Percentiles rank a stretch among this genome's conserved stretches.
These are phyloP conservation scores for Lippia alba DNA, from an alignment of 305 asterid species.

Conservation along the genomic window DNA sequence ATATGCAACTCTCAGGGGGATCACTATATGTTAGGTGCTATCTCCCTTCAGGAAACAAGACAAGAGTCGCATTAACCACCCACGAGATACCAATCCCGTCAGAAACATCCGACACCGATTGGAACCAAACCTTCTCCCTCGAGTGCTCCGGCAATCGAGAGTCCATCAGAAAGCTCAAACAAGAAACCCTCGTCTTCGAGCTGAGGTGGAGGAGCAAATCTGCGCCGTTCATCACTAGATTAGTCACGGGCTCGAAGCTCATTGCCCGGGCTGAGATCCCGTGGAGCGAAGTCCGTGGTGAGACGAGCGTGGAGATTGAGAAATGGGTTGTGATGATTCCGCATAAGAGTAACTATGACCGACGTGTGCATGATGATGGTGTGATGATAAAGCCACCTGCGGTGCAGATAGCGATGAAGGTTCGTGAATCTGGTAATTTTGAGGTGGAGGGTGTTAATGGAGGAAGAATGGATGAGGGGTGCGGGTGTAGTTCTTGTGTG, in stretches of 20 bases:
- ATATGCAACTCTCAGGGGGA: conserved; percentile 30
- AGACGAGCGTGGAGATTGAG: conserved; percentile 46
- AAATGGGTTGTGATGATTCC: conserved; percentile 52
- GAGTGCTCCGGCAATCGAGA: conserved; percentile 52
- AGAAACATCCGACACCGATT: conserved; percentile 35
- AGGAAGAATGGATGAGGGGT: conserved; percentile 25
- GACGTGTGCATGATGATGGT: not conserved
- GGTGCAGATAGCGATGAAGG: conserved; percentile 40
- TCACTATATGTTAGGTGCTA: conserved; percentile 64
- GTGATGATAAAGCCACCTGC: conserved; percentile 37
- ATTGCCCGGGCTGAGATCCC: conserved; percentile 65
- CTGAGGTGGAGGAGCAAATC: conserved; percentile 47
- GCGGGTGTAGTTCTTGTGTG: conserved; percentile 42
- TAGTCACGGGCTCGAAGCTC: conserved; percentile 39
- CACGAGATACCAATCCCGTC: conserved; percentile 52
- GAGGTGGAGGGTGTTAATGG: not conserved
- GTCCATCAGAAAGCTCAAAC: conserved; percentile 41
- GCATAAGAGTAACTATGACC: not conserved
- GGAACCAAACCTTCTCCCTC: conserved; percentile 59
- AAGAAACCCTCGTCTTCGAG: conserved; percentile 52
- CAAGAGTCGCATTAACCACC: conserved; percentile 50
- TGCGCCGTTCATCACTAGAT: conserved; percentile 44
- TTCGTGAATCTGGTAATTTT: conserved; percentile 28
- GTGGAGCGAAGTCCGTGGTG: conserved; percentile 46
- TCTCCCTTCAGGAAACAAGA: conserved; percentile 53